phyloP scores from a whole-genome alignment of 1,139 yeast species.

The Yamadazyma friedrichii region DNA sequence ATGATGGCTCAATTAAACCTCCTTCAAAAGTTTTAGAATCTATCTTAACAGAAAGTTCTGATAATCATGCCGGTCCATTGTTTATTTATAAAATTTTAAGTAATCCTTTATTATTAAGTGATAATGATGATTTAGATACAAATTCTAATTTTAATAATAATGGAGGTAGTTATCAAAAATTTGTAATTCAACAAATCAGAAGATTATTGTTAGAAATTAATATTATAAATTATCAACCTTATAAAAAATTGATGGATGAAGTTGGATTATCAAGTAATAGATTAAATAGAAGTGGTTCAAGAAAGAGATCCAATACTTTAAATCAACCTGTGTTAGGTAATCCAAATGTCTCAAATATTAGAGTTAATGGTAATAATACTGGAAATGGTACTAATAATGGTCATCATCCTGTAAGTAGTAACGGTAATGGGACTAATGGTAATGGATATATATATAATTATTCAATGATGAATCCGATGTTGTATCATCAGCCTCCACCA shows the following conservation, averaged over 20 bases:
- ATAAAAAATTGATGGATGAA: conserved; percentile 87
- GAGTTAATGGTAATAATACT: background rate
- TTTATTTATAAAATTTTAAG: conserved; percentile 78
- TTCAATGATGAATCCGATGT: background rate
- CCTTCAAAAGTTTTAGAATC: conserved; percentile 36
- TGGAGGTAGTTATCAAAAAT: conserved; percentile 51
- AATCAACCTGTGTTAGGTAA: background rate
- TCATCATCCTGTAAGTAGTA: background rate
- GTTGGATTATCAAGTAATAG: conserved; percentile 64
- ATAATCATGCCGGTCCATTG: conserved; percentile 73
- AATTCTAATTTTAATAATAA: conserved; percentile 16
- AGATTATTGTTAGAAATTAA: conserved; percentile 58
- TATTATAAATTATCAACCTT: conserved; percentile 62
- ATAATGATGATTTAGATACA: conserved; percentile 27
- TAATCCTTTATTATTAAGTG: conserved; percentile 51
- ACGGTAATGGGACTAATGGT: background rate
- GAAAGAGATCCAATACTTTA: conserved; percentile 5
- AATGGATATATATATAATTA: background rate
- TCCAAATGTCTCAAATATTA: background rate
- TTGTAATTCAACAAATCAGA: conserved; percentile 59
- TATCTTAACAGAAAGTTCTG: conserved; percentile 52
- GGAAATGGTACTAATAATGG: background rate
- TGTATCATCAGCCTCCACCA: background rate
- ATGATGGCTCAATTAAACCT: conserved; percentile 19
- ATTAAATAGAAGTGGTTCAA: conserved; percentile 26